Evolutionary conservation across 176 grass and related monocot species (phyloP), one percentile per base, ranked within the genome.

Genomic region (Eragrostis curvula): DNA sequence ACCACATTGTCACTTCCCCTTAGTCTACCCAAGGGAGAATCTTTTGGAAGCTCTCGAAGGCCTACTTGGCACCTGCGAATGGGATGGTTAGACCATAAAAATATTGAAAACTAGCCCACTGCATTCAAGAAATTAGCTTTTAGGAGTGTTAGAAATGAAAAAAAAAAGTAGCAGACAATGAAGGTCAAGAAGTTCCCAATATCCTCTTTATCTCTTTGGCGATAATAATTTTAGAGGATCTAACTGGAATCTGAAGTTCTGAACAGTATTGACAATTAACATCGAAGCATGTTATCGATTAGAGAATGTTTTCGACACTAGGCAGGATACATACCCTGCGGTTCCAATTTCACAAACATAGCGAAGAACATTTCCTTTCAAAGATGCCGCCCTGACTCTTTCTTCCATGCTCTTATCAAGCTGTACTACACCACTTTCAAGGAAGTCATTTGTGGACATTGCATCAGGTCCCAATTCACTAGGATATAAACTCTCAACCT

Each of bases 1-100:
- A 98, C 96, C 92, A 95, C 90, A 86, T 95, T 98, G 81, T 98
- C 96, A 75, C 92, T 88, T 93, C 96, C 95, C 88, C 86, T 98
- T 68, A 98, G 88, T 83, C 92, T 93, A 68, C 96, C 96, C 20
- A 95, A 72, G 15, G 90, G 58, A 84, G 96, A 95, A 77, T 95
- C 86, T 86, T 93, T 98, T 51, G 96, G 88, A 70, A 98, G 81
- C 55, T 98, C 90, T 85, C 88, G 75, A 75, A 98, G 78, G 48
- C 95, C 92, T 52, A 98, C 88, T 55, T 94, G 76, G 74, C 96
- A 98, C 81, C 96, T 98, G 72, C 51, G 91, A 82, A 73, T 64
- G 2, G 16, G 36, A 36, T 6, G 41, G 40, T 87, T 71, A 88
- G 21, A 25, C 21, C 5, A 47, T 12, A 79, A 0, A 47, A 71